Evolutionary conservation across 805 yeast genomes (phyloP).

Genomic region (Starmera dryadoides): DNA sequence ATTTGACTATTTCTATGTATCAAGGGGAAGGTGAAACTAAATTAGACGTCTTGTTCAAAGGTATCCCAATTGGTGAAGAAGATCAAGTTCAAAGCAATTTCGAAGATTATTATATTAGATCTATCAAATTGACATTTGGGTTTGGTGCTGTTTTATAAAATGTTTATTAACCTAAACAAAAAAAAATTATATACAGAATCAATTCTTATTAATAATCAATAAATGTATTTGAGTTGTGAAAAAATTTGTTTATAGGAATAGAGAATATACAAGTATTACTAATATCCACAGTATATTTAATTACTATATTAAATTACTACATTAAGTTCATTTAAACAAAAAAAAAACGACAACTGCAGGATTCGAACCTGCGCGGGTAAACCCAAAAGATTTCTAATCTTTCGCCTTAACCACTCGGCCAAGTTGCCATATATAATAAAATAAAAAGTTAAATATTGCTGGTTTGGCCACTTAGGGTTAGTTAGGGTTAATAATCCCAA

Average conservation of each 20-base stretch:
- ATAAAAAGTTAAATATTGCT: too few species aligned
- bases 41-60: slow-evolving; percentile 70
- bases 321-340: too few species aligned
- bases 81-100: slow-evolving; percentile 80
- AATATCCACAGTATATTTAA: too few species aligned
- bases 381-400: slow-evolving; percentile 55
- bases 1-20: slow-evolving; percentile 54
- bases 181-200: too few species aligned
- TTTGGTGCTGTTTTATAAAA: slow-evolving; percentile 89
- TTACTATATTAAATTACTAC: too few species aligned
- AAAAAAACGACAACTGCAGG: slow-evolving; percentile 56
- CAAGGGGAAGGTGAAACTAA: slow-evolving; percentile 84
- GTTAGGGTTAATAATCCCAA: too few species aligned
- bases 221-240: too few species aligned
- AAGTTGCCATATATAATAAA: slow-evolving; percentile 26
- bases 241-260: too few species aligned
- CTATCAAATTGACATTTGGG: slow-evolving; percentile 89
- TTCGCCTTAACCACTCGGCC: slow-evolving; percentile 68
- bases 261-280: too few species aligned
- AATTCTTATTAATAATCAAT: too few species aligned
- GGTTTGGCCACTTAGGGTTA: too few species aligned
- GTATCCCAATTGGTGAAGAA: slow-evolving; percentile 94
- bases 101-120: slow-evolving; percentile 80
- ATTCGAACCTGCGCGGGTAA: slow-evolving; percentile 62
- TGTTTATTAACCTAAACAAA: too few species aligned